Base-by-base conservation (phyloP, 345 rosid species). In the Dimocarpus longan region DNA sequence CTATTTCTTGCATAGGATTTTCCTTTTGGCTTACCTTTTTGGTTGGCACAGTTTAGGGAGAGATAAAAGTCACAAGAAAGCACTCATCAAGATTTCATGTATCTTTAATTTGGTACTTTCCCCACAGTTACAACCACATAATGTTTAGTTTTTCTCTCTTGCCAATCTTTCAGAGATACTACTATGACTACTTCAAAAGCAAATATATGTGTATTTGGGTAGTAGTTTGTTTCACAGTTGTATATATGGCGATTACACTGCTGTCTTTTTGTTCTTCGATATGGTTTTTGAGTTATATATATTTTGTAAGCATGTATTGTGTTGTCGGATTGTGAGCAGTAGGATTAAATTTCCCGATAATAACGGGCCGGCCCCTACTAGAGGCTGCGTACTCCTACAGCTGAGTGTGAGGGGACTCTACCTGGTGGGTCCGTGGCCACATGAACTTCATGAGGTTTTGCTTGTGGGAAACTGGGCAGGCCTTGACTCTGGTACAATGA, bases 311-410 rank as follows among this genome's bases (percentile, higher is more conserved):
- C 59, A 22, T 21, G 70, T 73, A 64, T 67, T 82, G 72, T 22
- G 37, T 3, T 79, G 80, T 66, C 83, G 78, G 84, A 78, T 75
- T 71, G 74, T 68, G 82, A 74, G 68, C 64, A 71, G 64, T 80
- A 75, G 74, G 84, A 69, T 73, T 68, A 37, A 72, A 71, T 76
- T 73, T 12, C 57, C 73, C 6, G 84, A 68, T 66, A 74, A 87
- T 62, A 32, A 64, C 75, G 68, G 88, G 82, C 77, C 81, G 89
- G 88, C 90, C 95, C 97, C 91, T 90, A 88, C 93, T 69, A 75
- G 1, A 1, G 70, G 70, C 85, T 80, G 71, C 59, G 54, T 69
- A 59, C 81, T 80, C 74, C 73, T 70, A 71, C 78, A 78, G 77
- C 74, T 74, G 76, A 70, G 85, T 77, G 80, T 70, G 42, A 57